Evolutionary conservation across 306 rosid species (phyloP).

Genomic region (Pachyrhizus erosus): DNA sequence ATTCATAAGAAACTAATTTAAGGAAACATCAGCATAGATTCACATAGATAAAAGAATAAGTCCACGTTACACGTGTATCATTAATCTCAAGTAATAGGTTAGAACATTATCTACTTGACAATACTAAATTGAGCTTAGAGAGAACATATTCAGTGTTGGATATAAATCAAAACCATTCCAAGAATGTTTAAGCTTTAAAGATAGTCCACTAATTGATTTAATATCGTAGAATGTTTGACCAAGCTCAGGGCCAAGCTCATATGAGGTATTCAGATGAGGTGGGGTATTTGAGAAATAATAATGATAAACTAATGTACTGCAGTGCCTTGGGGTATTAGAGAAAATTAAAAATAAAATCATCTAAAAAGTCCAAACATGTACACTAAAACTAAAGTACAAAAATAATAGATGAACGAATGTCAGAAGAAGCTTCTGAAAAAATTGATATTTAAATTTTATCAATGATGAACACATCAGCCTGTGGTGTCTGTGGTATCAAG

Average conservation of each 20-base stretch:
- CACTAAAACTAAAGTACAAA: not conserved
- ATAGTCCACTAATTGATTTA: constrained; percentile 6
- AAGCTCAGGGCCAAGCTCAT: not conserved
- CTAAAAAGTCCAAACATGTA: not conserved
- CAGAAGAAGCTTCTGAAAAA: not conserved
- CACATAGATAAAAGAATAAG: not conserved
- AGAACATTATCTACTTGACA: constrained; percentile 14
- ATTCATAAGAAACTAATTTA: not conserved
- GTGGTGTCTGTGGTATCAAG: not conserved
- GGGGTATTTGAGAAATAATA: not conserved
- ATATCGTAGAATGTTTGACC: constrained; percentile 17
- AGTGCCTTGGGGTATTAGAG: not conserved
- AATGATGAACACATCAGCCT: not conserved
- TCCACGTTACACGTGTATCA: not conserved
- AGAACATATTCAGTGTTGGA: constrained; percentile 18
- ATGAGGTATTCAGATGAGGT: too few species aligned
- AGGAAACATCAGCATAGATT: constrained; percentile 3
- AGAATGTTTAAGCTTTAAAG: not conserved
- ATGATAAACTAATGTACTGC: too few species aligned
- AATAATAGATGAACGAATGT: not conserved
- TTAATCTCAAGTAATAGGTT: not conserved
- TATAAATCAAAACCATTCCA: constrained; percentile 24
- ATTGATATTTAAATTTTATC: constrained; percentile 9
- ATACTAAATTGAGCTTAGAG: constrained; percentile 7
- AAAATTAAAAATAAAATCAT: not conserved